phyloP scores from a whole-genome alignment of 257 asterid genomes.

The Linderniella brevidens region DNA sequence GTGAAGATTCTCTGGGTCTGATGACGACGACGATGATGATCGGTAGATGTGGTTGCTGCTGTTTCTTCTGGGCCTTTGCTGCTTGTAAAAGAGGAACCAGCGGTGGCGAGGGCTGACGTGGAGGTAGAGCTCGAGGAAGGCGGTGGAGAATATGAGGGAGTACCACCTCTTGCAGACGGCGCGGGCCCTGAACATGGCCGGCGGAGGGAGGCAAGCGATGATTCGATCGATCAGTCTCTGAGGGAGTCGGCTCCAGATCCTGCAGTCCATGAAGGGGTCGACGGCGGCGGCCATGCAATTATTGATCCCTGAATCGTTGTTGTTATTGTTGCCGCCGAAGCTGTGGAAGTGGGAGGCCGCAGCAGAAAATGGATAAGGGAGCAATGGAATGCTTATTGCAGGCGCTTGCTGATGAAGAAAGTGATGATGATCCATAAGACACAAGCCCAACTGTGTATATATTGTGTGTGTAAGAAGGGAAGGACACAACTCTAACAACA shows the following conservation, averaged over 20 bases:
- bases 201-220: slow-evolving; percentile 67
- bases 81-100: slow-evolving; percentile 76
- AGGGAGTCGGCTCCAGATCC: slow-evolving; percentile 81
- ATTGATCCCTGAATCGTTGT: slow-evolving; percentile 7
- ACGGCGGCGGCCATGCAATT: not conserved
- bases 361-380: not conserved
- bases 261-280: slow-evolving; percentile 53
- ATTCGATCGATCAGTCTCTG: slow-evolving; percentile 52
- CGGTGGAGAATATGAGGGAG: slow-evolving; percentile 41
- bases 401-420: too few species aligned
- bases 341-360: slow-evolving; percentile 11
- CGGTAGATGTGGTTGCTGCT: slow-evolving; percentile 18
- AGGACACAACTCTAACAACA: not conserved
- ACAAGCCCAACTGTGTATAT: too few species aligned
- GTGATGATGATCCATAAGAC: too few species aligned
- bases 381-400: too few species aligned
- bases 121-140: slow-evolving; percentile 54
- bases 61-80: slow-evolving; percentile 25
- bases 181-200: slow-evolving; percentile 70
- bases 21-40: slow-evolving; percentile 5
- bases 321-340: slow-evolving; percentile 6
- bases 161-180: slow-evolving; percentile 84
- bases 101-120: slow-evolving; percentile 39
- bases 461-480: not conserved
- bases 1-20: not conserved